phyloP scores from a whole-genome alignment of 2,329 filamentous ascomycete species.

The Incumbomyces lentus region DNA sequence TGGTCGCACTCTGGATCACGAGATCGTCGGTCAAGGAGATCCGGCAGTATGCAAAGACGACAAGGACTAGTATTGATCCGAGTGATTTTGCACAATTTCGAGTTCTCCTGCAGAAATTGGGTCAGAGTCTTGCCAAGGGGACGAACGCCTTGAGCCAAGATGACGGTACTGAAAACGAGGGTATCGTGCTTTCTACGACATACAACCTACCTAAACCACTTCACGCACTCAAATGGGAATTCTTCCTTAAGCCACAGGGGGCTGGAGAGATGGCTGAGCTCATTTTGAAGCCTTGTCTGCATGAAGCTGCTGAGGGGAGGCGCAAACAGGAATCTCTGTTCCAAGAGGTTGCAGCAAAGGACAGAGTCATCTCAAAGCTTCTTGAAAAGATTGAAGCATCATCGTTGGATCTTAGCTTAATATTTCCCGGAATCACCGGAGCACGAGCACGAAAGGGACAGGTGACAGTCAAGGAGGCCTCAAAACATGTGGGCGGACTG shows the following conservation, averaged over 20 bases:
- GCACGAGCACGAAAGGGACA: slow-evolving; percentile 34
- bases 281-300: slow-evolving; percentile 45
- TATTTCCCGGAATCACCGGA: slow-evolving; percentile 46
- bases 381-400: slow-evolving; percentile 49
- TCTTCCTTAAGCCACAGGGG: slow-evolving; percentile 35
- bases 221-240: slow-evolving; percentile 42
- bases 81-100: slow-evolving; percentile 46
- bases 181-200: slow-evolving; percentile 37
- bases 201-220: slow-evolving; percentile 45
- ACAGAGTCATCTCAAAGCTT: slow-evolving; percentile 47
- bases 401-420: slow-evolving; percentile 44
- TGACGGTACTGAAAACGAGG: slow-evolving; percentile 23
- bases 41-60: slow-evolving; percentile 36
- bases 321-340: slow-evolving; percentile 40
- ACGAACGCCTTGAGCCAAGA: slow-evolving; percentile 20
- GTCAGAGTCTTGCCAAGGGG: slow-evolving; percentile 34
- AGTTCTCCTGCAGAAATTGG: slow-evolving; percentile 47
- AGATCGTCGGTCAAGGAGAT: slow-evolving; percentile 37
- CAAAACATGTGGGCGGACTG: slow-evolving; percentile 44
- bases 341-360: slow-evolving; percentile 44
- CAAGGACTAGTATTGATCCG: slow-evolving; percentile 49
- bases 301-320: slow-evolving; percentile 37
- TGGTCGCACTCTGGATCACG: slow-evolving; percentile 49
- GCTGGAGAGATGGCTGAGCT: slow-evolving; percentile 36
- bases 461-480: slow-evolving; percentile 40